Conservation (phyloP, 345 rosid genomes). For the Sisymbrium irio region DNA sequence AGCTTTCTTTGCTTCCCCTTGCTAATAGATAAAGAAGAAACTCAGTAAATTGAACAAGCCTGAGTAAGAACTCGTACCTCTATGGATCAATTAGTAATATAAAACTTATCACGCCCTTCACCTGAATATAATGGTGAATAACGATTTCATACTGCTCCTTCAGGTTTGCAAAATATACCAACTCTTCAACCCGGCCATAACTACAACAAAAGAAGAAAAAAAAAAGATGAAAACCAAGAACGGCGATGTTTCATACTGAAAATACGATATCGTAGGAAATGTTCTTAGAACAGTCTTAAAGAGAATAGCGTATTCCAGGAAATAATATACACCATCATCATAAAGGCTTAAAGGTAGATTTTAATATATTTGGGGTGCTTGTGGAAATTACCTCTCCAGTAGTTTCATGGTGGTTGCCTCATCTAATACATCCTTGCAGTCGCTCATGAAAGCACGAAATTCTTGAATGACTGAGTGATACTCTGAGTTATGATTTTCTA, state of each 20-base stretch:
- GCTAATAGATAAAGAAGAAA: constrained; percentile 48
- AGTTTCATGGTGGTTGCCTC: constrained; percentile 98
- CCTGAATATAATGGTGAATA: constrained; percentile 90
- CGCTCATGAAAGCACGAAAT: constrained; percentile 93
- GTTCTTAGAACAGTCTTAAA: not conserved
- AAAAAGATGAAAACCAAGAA: not conserved
- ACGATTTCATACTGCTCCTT: constrained; percentile 95
- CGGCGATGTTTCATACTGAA: not conserved
- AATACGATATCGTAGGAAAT: constrained; percentile 2
- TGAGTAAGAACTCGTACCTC: constrained; percentile 1
- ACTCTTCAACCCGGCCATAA: constrained; percentile 93
- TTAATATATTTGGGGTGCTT: not conserved
- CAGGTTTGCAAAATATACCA: constrained; percentile 92
- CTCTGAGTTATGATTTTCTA: constrained; percentile 76
- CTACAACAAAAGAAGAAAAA: constrained; percentile 48
- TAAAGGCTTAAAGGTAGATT: constrained; percentile 1
- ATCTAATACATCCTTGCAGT: constrained; percentile 93
- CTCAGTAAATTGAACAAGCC: constrained; percentile 15
- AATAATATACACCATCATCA: constrained; percentile 11
- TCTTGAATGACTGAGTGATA: constrained; percentile 80
- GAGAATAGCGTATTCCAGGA: constrained; percentile 4
- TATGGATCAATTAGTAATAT: constrained; percentile 11
- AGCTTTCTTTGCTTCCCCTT: constrained; percentile 97
- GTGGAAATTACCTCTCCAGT: constrained; percentile 69
- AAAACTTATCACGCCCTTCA: constrained; percentile 30